Base-by-base conservation (phyloP, 495 filamentous ascomycete species). In the Penicillium subrubescens region DNA sequence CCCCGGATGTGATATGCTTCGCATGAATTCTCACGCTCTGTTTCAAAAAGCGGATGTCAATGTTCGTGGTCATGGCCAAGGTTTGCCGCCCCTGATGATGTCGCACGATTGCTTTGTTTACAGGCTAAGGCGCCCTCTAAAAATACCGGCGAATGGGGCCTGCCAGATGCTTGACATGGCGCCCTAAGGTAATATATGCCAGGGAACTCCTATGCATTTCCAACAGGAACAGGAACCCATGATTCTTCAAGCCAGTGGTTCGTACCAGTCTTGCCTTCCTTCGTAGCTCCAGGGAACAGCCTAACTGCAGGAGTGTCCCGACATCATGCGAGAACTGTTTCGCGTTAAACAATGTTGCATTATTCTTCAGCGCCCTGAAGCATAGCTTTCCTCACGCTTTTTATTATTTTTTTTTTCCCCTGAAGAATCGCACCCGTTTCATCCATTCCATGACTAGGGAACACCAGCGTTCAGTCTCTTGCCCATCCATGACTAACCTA, bases 61-160 rank as follows among this genome's bases (percentile, higher is more conserved):
- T 10, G 33, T 37, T 56, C 33, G 29, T 61, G 44, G 53, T 12
- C 15, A 56, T 39, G 39, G 41, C 21, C 15, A 27, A 52, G 8
- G 8, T n/a, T 48, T 21, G n/a, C 53, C 12, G 11, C 53, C 52
- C 61, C 53, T 44, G 23, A 25, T 43, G 33, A 25, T 57, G 64
- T 66, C 55, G 60, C 64, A 66, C 54, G 43, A 62, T 58, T 25
- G 33, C 59, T 55, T 59, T 63, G 60, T 54, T 52, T 34, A 27
- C 27, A 52, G 14, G 54, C 44, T 39, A 23, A 56, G 25, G 19
- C 61, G 61, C 62, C 51, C 48, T 15, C 60, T 67, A 67, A 67
- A 63, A 67, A 63, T 63, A 67, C 48, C 56, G 10, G 46, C 65
- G 56, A 67, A 67, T 63, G 12, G 25, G 21, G 10, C 23, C 53